phyloP scores from a whole-genome alignment of 176 grass and related monocot species.

The Poa pratensis region DNA sequence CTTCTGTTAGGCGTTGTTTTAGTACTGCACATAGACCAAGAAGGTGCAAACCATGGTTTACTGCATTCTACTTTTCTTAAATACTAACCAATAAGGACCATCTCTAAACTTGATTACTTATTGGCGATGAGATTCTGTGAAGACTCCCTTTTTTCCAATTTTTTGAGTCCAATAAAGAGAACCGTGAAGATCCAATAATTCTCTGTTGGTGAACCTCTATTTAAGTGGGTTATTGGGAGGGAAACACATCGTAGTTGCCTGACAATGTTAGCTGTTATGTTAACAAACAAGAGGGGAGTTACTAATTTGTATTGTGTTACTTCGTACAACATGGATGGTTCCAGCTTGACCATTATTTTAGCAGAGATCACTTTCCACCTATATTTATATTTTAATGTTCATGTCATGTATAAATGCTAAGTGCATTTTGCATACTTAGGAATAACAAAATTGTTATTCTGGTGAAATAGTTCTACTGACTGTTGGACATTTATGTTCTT shows the following conservation, averaged over 20 bases:
- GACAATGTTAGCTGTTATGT: conserved; percentile 8
- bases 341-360: background rate
- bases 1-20: background rate
- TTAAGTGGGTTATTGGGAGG: conserved; percentile 16
- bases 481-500: conserved; percentile 6
- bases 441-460: background rate
- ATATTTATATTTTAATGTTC: background rate
- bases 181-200: background rate
- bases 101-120: conserved; percentile 2
- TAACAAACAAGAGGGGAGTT: background rate
- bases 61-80: background rate
- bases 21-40: background rate
- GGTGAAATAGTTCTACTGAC: conserved; percentile 2
- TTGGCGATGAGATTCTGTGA: background rate
- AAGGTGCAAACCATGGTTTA: background rate
- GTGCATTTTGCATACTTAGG: background rate
- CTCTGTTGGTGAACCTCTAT: background rate
- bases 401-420: background rate
- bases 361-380: background rate
- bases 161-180: conserved; percentile 3
- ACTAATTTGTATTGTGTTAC: background rate
- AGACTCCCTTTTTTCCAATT: background rate
- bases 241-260: background rate
- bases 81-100: background rate
- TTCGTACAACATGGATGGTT: conserved; percentile 13